phyloP scores from a whole-genome alignment of 192 early-diverging fungal genomes.

The Linnemannia exigua region DNA sequence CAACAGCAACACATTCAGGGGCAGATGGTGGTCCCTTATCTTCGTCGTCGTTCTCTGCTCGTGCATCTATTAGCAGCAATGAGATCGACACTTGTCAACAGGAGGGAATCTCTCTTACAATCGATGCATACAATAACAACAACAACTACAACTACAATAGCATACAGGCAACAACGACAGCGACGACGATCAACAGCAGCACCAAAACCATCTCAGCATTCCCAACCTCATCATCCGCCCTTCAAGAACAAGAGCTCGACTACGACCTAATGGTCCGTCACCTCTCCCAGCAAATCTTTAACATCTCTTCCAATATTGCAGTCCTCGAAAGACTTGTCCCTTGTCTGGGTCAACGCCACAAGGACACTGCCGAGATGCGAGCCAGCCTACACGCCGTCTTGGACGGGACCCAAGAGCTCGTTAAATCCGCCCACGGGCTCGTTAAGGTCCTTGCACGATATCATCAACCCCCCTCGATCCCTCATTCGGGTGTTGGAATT shows the following conservation, averaged over 20 bases:
- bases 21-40: not conserved
- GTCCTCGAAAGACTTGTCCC: constrained; percentile 48
- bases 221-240: not conserved
- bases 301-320: constrained; percentile 53
- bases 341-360: constrained; percentile 49
- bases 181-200: no score
- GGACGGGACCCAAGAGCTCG: constrained; percentile 41
- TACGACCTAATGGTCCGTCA: constrained; percentile 54
- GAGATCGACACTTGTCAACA: not conserved
- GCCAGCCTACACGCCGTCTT: constrained; percentile 36
- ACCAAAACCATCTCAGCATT: not conserved
- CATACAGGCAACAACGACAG: no score
- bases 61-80: not conserved
- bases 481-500: not conserved
- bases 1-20: not conserved
- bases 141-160: no score
- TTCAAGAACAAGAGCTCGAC: constrained; percentile 47
- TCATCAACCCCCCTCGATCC: constrained; percentile 34
- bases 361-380: constrained; percentile 48
- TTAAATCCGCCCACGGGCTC: constrained; percentile 37
- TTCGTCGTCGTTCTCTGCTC: not conserved
- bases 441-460: constrained; percentile 41
- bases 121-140: not conserved
- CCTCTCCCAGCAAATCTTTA: constrained; percentile 52
- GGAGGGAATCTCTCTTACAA: not conserved